Base-by-base conservation (phyloP, 2,329 filamentous ascomycete genomes). In the Raffaelea arxii region DNA sequence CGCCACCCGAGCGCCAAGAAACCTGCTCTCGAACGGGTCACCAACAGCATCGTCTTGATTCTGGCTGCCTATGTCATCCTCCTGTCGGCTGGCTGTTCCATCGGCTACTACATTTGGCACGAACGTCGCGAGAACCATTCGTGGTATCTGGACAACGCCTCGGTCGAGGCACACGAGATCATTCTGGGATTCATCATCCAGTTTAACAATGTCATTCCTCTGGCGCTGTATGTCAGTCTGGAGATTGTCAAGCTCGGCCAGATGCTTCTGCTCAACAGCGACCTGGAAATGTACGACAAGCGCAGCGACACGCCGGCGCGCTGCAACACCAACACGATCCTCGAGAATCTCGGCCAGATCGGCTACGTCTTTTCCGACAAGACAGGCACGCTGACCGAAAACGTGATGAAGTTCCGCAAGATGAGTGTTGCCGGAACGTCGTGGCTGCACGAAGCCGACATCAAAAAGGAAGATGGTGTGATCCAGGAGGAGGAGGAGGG, bases 181-280 rank as follows among this genome's bases (percentile, higher is more conserved):
- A 82, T 96, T 53, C 82, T 91, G 24, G 89, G 86, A 0, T 96
- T 89, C 61, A 80, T 94, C 54, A 95, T 97, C 65, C 91, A 95
- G 80, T 94, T 94, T 66, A 97, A 96, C 63, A 97, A 92, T 35
- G 80, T 95, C 65, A 90, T 96, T 49, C 91, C 91, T 0, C 75
- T 97, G 16, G 88, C 89, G 0, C 74, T 97, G 1, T 97, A 95
- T 55, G 86, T 97, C 55, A 92, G 83, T 59, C 71, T 97, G 62
- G 90, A 97, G 53, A 73, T 94, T 49, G 82, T 92, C 62, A 94
- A 94, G 61, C 71, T 94, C 7, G 84, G 75, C 4, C 77, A 80
- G 58, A 82, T 94, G 71, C 71, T 90, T 47, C 77, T 94, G 59
- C 64, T 94, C 47, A 89, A 90, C 54, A 69, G 68, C 21, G 90